phyloP scores from a whole-genome alignment of 2,329 filamentous ascomycete genomes.

The Basipetospora chlamydospora region DNA sequence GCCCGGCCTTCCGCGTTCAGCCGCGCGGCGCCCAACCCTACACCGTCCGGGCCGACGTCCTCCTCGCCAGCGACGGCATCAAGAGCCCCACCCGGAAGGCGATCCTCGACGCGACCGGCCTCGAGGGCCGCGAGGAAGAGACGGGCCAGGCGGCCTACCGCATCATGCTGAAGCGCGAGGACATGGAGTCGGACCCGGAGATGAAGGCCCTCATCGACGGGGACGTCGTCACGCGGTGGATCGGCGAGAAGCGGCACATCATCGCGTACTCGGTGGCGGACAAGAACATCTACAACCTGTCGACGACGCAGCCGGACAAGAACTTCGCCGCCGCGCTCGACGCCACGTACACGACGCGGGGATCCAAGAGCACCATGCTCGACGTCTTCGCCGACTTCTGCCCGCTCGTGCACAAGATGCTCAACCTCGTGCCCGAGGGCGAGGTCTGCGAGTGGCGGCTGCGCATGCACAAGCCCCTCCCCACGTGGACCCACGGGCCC shows the following conservation, averaged over 20 bases:
- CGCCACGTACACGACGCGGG: slow-evolving; percentile 48
- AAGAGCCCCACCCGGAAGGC: slow-evolving; percentile 35
- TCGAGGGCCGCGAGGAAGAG: slow-evolving; percentile 43
- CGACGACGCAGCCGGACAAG: slow-evolving; percentile 45
- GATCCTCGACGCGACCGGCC: slow-evolving; percentile 38
- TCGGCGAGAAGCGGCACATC: slow-evolving; percentile 60
- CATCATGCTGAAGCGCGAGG: slow-evolving; percentile 56
- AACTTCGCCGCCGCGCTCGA: slow-evolving; percentile 44
- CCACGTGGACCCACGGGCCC: slow-evolving; percentile 41
- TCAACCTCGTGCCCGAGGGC: slow-evolving; percentile 44
- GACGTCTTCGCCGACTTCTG: slow-evolving; percentile 48
- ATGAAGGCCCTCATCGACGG: slow-evolving; percentile 51
- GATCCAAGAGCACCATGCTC: slow-evolving; percentile 45
- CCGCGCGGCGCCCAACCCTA: slow-evolving; percentile 41
- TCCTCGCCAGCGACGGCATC: slow-evolving; percentile 41
- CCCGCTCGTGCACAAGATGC: slow-evolving; percentile 40
- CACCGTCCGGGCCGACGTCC: slow-evolving; percentile 35
- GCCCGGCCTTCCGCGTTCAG: slow-evolving; percentile 43
- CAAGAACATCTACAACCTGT: slow-evolving; percentile 52
- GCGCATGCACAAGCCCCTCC: slow-evolving; percentile 40
- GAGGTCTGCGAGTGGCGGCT: slow-evolving; percentile 53
- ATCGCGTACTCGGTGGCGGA: slow-evolving; percentile 62
- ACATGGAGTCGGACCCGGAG: slow-evolving; percentile 54
- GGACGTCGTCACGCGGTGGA: slow-evolving; percentile 58
- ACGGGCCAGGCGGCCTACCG: slow-evolving; percentile 67